Percentiles rank a stretch among this genome's conserved stretches.
Conservation (phyloP, 2,329 filamentous ascomycete species). For the Mycosphaerelloides madeirae region DNA sequence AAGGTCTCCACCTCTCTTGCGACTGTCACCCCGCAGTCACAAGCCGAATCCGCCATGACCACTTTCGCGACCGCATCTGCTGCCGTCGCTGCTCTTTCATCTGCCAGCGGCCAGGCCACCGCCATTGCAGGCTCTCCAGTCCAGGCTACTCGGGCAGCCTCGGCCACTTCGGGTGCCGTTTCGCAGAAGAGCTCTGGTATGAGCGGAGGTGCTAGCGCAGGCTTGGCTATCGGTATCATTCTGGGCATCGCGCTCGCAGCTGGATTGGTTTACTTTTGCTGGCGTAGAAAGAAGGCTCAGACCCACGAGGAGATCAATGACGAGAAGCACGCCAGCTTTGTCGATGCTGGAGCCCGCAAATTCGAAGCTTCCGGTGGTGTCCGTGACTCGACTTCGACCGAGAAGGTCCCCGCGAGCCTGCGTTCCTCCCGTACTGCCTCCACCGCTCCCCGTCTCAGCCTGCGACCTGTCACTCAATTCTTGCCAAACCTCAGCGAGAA, state of each 20-base stretch:
- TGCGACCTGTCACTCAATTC: constrained; percentile 81
- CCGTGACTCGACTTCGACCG: constrained; percentile 22
- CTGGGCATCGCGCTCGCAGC: constrained; percentile 62
- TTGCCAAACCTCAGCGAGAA: constrained; percentile 58
- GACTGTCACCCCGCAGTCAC: constrained; percentile 11
- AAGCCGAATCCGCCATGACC: constrained; percentile 8
- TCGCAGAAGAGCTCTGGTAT: constrained; percentile 32
- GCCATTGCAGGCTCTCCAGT: constrained; percentile 22
- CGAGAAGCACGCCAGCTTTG: constrained; percentile 33
- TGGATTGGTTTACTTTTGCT: constrained; percentile 65
- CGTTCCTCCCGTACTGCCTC: constrained; percentile 45
- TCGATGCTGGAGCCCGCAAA: constrained; percentile 15
- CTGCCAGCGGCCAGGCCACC: constrained; percentile 2
- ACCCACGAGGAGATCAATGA: constrained; percentile 35
- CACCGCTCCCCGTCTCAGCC: constrained; percentile 72
- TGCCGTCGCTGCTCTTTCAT: constrained; percentile 7
- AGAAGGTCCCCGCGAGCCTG: constrained; percentile 35
- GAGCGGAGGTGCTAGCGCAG: constrained; percentile 61
- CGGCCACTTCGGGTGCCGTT: constrained; percentile 7
- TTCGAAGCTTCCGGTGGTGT: constrained; percentile 14
- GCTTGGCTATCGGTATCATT: constrained; percentile 78
- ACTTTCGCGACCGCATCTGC: constrained; percentile 17
- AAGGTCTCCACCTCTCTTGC: constrained; percentile 10
- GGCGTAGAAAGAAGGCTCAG: constrained; percentile 64
- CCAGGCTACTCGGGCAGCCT: constrained; percentile 16